Percentiles rank a stretch among this genome's conserved stretches.
These are phyloP conservation scores for Pyrenochaeta sp. DNA, from an alignment of 2,329 filamentous ascomycete genomes.

Conservation along the genomic window DNA sequence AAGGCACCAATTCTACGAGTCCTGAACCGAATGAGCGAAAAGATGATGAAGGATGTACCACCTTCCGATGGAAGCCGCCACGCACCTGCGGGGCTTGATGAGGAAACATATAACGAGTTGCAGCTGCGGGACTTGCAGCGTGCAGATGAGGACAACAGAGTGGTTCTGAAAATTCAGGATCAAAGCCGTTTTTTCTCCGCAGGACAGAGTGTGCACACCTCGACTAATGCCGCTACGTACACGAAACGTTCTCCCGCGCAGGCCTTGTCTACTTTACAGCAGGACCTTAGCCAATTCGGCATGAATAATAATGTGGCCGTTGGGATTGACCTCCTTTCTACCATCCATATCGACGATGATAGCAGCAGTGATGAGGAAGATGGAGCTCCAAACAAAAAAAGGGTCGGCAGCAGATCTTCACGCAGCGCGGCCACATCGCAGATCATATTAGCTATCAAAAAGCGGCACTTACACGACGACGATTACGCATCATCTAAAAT, in stretches of 20 bases:
- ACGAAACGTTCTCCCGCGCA: constrained; percentile 73
- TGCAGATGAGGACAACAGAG: constrained; percentile 75
- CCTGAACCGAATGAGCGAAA: constrained; percentile 89
- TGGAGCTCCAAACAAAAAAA: constrained; percentile 64
- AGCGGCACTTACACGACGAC: constrained; percentile 67
- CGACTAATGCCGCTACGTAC: constrained; percentile 65
- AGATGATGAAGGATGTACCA: constrained; percentile 87
- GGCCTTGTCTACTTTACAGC: constrained; percentile 71
- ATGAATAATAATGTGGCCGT: constrained; percentile 41
- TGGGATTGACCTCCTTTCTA: constrained; percentile 65
- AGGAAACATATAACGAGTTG: constrained; percentile 77
- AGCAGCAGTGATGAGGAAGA: constrained; percentile 64
- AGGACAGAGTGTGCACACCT: constrained; percentile 53
- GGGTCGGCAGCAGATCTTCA: constrained; percentile 75
- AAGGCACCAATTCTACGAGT: constrained; percentile 90
- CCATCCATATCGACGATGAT: constrained; percentile 74
- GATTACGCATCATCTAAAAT: constrained; percentile 40
- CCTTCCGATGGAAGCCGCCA: constrained; percentile 77
- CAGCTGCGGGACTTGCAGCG: constrained; percentile 81
- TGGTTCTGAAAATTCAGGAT: constrained; percentile 87
- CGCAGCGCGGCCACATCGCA: constrained; percentile 71
- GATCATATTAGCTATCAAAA: constrained; percentile 70
- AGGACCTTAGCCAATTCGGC: constrained; percentile 64
- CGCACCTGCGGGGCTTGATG: constrained; percentile 72
- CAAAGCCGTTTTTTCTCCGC: constrained; percentile 81